Percentiles rank a stretch among this genome's conserved stretches.
Evolutionary conservation across 179 eudicot species (phyloP).

Genomic region (Pouteria campechiana): DNA sequence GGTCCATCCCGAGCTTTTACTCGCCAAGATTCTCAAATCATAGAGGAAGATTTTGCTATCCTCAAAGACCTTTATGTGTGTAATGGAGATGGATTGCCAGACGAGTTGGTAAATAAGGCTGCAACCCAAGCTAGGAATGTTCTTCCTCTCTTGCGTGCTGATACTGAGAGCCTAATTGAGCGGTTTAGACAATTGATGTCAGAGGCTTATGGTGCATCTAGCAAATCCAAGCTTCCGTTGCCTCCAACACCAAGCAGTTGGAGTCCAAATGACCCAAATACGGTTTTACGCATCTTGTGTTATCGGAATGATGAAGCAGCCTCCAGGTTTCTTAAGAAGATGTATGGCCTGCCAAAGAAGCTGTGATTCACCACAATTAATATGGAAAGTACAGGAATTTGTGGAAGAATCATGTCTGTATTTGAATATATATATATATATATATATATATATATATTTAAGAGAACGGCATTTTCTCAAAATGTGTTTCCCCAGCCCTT

Average conservation of each 20-base stretch:
- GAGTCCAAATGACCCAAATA: slow-evolving; percentile 87
- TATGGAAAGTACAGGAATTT: too few species aligned
- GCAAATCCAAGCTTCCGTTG: slow-evolving; percentile 67
- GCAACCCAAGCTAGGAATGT: slow-evolving; percentile 69
- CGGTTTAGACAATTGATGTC: slow-evolving; percentile 56
- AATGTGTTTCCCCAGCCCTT: too few species aligned
- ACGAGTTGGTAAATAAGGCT: slow-evolving; percentile 60
- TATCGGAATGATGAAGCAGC: slow-evolving; percentile 84
- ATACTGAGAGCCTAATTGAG: slow-evolving; percentile 69
- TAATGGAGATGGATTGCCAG: slow-evolving; percentile 81
- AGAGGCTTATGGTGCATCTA: slow-evolving; percentile 73
- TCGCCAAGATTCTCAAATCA: slow-evolving; percentile 51
- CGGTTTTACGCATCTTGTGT: slow-evolving; percentile 83
- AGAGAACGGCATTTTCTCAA: too few species aligned
- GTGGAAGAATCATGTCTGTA: too few species aligned
- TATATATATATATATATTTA: too few species aligned
- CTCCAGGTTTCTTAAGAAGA: slow-evolving; percentile 73
- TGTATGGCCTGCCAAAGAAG: slow-evolving; percentile 84
- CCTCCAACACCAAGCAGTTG: slow-evolving; percentile 94
- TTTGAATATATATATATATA: too few species aligned
- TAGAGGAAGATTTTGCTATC: slow-evolving; percentile 78
- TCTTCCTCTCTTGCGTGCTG: slow-evolving; percentile 71
- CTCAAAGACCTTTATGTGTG: slow-evolving; percentile 87
- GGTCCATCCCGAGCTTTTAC: slow-evolving; percentile 81
- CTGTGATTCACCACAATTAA: too few species aligned